A percentile compares a stretch with the other conserved stretches of the same genome.
Evolutionary conservation across 2,329 filamentous ascomycete genomes (phyloP).

Genomic region (Fusarium sp.): DNA sequence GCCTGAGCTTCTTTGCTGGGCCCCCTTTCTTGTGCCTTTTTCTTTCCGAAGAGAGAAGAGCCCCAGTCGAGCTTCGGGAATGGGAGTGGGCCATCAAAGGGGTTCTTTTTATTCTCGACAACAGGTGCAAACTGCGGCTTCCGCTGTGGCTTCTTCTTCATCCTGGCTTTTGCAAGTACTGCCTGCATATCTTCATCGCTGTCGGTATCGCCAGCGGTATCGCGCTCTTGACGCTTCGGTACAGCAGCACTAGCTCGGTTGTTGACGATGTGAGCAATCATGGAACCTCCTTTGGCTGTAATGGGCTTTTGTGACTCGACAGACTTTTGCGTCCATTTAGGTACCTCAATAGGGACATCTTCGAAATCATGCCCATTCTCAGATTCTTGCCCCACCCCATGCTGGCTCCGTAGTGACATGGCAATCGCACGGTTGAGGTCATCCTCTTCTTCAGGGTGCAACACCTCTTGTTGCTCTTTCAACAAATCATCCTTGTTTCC

Average conservation of each 20-base stretch:
- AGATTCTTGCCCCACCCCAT: constrained; percentile 51
- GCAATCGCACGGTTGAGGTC: constrained; percentile 85
- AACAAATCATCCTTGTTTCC: constrained; percentile 33
- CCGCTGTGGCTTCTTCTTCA: constrained; percentile 58
- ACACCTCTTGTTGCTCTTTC: constrained; percentile 49
- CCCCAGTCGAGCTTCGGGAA: constrained; percentile 86
- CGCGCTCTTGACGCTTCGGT: constrained; percentile 49
- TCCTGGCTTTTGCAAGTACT: constrained; percentile 76
- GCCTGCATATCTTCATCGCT: constrained; percentile 83
- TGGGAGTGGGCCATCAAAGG: constrained; percentile 82
- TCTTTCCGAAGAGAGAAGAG: constrained; percentile 65
- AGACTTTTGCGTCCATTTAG: constrained; percentile 66
- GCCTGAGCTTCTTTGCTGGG: constrained; percentile 27
- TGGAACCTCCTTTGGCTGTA: constrained; percentile 60
- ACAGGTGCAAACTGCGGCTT: constrained; percentile 52
- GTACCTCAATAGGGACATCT: constrained; percentile 57
- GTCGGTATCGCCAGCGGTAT: constrained; percentile 62
- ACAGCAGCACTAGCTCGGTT: constrained; percentile 72
- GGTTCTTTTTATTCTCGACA: constrained; percentile 65
- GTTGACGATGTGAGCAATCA: constrained; percentile 79
- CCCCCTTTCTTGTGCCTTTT: constrained; percentile 39
- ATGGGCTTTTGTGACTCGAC: constrained; percentile 62
- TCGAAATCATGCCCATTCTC: constrained; percentile 59
- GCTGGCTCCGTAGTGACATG: constrained; percentile 78
- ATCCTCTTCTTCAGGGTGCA: constrained; percentile 56